Evolutionary conservation across 2,329 filamentous ascomycete species (phyloP).

Genomic region (Verticillium dahliae): DNA sequence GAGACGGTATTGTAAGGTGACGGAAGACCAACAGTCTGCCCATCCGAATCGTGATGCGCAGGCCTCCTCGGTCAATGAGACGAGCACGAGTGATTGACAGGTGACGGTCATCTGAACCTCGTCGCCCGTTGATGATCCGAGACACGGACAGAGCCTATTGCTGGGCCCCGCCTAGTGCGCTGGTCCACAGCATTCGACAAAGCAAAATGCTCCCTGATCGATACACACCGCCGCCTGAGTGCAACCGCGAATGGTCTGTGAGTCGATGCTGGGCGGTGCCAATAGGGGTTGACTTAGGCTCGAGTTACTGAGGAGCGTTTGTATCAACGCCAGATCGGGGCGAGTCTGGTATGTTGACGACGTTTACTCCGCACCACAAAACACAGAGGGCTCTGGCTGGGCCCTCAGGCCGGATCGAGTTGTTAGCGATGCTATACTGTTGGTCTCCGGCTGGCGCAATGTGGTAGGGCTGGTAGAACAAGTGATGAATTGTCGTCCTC

Average conservation of each 20-base stretch:
- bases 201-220: background rate
- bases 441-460: no score
- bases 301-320: background rate
- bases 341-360: background rate
- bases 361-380: background rate
- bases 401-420: no score
- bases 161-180: background rate
- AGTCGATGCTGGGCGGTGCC: background rate
- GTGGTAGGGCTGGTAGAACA: no score
- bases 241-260: background rate
- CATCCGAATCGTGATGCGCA: background rate
- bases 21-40: background rate
- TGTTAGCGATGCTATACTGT: no score
- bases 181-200: background rate
- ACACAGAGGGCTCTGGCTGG: background rate
- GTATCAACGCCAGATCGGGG: background rate
- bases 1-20: background rate
- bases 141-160: conserved; percentile 3
- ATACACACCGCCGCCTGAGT: background rate
- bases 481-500: no score
- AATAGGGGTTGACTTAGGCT: background rate
- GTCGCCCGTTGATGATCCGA: background rate
- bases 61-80: background rate
- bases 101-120: background rate
- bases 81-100: background rate